Evolutionary conservation across 768 basidiomycete species (phyloP).

Genomic region (Gloeophyllum trabeum): DNA sequence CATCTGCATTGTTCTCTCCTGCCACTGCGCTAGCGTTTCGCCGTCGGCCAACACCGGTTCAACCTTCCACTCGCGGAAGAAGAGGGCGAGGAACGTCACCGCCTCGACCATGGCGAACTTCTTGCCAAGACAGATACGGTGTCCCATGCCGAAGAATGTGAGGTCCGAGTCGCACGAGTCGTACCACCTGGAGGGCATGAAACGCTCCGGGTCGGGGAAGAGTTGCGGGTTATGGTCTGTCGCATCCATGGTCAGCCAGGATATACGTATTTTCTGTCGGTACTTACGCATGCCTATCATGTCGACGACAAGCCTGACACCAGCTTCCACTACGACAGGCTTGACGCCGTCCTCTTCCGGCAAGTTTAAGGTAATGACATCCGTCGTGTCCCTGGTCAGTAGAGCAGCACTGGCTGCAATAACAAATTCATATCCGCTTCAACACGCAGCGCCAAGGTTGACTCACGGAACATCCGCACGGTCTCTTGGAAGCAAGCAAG

Average conservation of each 20-base stretch:
- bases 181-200: conserved; percentile 27
- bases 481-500: conserved; percentile 20
- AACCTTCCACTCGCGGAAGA: conserved; percentile 42
- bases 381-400: conserved; percentile 17
- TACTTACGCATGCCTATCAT: conserved; percentile 18
- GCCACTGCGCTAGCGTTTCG: conserved; percentile 19
- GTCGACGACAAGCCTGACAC: conserved; percentile 17
- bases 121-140: conserved; percentile 30
- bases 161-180: conserved; percentile 8
- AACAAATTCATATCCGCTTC: neutral
- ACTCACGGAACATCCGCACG: conserved; percentile 21
- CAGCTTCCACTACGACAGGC: conserved; percentile 13
- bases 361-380: conserved; percentile 13
- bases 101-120: conserved; percentile 44
- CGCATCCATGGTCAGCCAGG: neutral
- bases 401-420: conserved; percentile 17
- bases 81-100: conserved; percentile 37
- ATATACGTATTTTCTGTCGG: no score
- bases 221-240: conserved; percentile 26
- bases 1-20: conserved; percentile 6
- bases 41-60: conserved; percentile 29
- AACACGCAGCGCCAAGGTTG: neutral
- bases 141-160: conserved; percentile 10
- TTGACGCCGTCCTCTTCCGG: conserved; percentile 8
- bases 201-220: conserved; percentile 25